These are phyloP conservation scores for Phytophthora citricola DNA, from an alignment of 352 stramenopile genomes.

Conservation along the genomic window DNA sequence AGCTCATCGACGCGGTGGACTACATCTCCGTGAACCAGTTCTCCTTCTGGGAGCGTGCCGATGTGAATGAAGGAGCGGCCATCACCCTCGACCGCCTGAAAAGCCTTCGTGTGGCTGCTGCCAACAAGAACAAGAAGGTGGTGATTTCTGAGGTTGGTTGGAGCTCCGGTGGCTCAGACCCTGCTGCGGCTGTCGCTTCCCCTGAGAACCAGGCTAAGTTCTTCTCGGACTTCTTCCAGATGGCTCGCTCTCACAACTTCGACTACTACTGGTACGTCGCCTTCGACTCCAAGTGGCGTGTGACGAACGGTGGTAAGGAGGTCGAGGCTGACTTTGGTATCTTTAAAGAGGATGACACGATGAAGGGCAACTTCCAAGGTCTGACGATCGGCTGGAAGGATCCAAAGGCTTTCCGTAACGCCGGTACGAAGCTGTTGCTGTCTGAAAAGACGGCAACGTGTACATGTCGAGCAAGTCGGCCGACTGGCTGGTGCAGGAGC, in stretches of 20 bases:
- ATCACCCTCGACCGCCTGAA: slow-evolving; percentile 66
- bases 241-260: slow-evolving; percentile 53
- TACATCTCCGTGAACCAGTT: slow-evolving; percentile 84
- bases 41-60: slow-evolving; percentile 68
- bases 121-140: slow-evolving; percentile 59
- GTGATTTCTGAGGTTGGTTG: slow-evolving; percentile 77
- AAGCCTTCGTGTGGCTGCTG: slow-evolving; percentile 48
- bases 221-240: slow-evolving; percentile 73
- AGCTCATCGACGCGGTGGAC: slow-evolving; percentile 69
- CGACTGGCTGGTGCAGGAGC: slow-evolving; percentile 58
- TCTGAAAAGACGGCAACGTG: slow-evolving; percentile 48
- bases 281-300: slow-evolving; percentile 72
- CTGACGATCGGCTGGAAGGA: slow-evolving; percentile 47
- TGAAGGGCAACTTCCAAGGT: slow-evolving; percentile 68
- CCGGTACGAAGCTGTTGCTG: slow-evolving; percentile 34
- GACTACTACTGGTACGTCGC: slow-evolving; percentile 82
- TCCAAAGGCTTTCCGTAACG: slow-evolving; percentile 38
- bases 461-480: slow-evolving; percentile 49
- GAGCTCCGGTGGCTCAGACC: slow-evolving; percentile 51
- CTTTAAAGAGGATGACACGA: slow-evolving; percentile 49
- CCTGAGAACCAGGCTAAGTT: slow-evolving; percentile 67
- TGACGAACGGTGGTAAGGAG: slow-evolving; percentile 46
- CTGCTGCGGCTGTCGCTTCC: slow-evolving; percentile 42
- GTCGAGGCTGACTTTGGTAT: slow-evolving; percentile 79
- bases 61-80: slow-evolving; percentile 55